Evolutionary conservation across 352 stramenopile genomes (phyloP).

Genomic region (Phytophthora cryptogea): DNA sequence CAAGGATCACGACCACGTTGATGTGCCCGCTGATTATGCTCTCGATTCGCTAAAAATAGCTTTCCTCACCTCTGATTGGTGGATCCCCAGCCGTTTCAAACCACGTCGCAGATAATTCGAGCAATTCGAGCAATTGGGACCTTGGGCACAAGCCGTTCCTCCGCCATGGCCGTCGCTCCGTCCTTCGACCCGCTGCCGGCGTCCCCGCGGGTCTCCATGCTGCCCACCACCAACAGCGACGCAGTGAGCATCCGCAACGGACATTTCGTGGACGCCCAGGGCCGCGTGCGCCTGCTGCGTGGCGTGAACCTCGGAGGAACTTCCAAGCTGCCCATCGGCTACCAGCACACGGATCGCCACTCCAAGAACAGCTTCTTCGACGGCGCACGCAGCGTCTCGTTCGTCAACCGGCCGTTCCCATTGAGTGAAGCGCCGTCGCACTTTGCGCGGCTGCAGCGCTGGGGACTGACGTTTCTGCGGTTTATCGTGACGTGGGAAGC

Average conservation of each 20-base stretch:
- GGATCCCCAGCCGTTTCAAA: slow-evolving; percentile 8
- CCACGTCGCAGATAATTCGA: slow-evolving; percentile 19
- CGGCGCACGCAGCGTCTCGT: slow-evolving; percentile 47
- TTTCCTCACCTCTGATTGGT: slow-evolving; percentile 7
- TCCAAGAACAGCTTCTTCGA: slow-evolving; percentile 54
- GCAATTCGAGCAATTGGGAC: slow-evolving; percentile 6
- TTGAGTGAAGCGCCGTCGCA: slow-evolving; percentile 78
- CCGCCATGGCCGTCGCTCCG: slow-evolving; percentile 20
- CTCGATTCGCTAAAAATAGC: slow-evolving; percentile 13
- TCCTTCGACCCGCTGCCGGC: slow-evolving; percentile 12
- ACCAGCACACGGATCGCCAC: slow-evolving; percentile 52
- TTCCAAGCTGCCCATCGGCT: slow-evolving; percentile 81
- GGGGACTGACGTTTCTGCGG: slow-evolving; percentile 84
- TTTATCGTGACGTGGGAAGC: slow-evolving; percentile 92
- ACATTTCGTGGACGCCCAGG: slow-evolving; percentile 85
- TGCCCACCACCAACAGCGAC: slow-evolving; percentile 19
- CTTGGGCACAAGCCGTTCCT: slow-evolving; percentile 13
- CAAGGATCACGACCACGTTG: slow-evolving; percentile 7
- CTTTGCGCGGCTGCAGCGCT: slow-evolving; percentile 77
- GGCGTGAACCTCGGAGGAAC: slow-evolving; percentile 90
- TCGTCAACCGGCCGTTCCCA: slow-evolving; percentile 86
- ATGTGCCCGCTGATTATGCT: slow-evolving; percentile 14
- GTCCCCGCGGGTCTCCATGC: slow-evolving; percentile 15
- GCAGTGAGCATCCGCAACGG: slow-evolving; percentile 52
- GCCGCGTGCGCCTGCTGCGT: slow-evolving; percentile 72